These are phyloP conservation scores for Myochromella boudieri DNA, from an alignment of 768 basidiomycete species.

Conservation along the genomic window DNA sequence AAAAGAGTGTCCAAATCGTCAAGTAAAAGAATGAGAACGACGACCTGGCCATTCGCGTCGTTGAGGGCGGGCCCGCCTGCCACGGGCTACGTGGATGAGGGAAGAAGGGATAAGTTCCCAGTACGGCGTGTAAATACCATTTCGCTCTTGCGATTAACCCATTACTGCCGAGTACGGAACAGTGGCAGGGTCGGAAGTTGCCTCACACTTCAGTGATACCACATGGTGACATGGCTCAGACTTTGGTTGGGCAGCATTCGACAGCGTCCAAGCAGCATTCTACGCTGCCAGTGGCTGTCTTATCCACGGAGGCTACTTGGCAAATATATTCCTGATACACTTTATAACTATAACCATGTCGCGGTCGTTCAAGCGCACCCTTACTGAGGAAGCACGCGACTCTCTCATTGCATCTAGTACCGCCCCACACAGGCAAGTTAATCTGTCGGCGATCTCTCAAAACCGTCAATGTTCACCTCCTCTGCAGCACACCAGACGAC, in stretches of 20 bases:
- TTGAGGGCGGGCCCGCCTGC: slow-evolving; percentile 18
- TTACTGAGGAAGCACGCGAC: slow-evolving; percentile 24
- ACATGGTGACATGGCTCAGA: too few species aligned
- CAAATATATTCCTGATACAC: too few species aligned
- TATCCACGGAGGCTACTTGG: too few species aligned
- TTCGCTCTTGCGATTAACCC: slow-evolving; percentile 11
- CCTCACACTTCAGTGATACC: background rate
- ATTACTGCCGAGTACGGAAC: slow-evolving; percentile 19
- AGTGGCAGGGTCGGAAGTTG: slow-evolving; percentile 2
- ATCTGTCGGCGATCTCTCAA: background rate
- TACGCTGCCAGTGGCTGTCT: too few species aligned
- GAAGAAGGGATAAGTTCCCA: slow-evolving; percentile 10
- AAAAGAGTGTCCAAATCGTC: slow-evolving; percentile 23
- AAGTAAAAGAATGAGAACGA: slow-evolving; percentile 22
- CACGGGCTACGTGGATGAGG: slow-evolving; percentile 11
- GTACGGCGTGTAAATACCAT: slow-evolving; percentile 8
- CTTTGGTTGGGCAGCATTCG: background rate
- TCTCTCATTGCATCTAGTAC: slow-evolving; percentile 16
- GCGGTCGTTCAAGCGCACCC: slow-evolving; percentile 25
- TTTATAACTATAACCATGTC: slow-evolving; percentile 8
- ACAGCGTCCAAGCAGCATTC: too few species aligned
- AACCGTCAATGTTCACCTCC: background rate
- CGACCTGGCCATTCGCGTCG: slow-evolving; percentile 30
- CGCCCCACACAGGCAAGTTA: slow-evolving; percentile 15
- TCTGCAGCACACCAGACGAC: slow-evolving; percentile 45